Evolutionary conservation across 495 filamentous ascomycete species (phyloP).

Genomic region (Penicillium argentinense): DNA sequence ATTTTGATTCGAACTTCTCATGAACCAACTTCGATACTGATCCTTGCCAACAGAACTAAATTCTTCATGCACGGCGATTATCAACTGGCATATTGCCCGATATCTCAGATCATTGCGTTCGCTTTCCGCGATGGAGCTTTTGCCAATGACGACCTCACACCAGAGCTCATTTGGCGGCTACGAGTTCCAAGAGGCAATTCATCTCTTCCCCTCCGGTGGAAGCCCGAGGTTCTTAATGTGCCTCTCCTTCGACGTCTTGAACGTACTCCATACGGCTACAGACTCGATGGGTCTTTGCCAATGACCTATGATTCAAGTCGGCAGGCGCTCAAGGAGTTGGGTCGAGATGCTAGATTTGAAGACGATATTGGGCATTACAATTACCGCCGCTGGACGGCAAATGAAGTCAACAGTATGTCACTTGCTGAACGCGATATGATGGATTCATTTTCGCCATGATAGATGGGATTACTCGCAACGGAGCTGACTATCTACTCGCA

Average conservation of each 20-base stretch:
- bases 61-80: constrained; percentile 36
- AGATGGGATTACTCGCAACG: neutral
- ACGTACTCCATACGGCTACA: constrained; percentile 20
- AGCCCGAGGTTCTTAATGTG: constrained; percentile 25
- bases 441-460: neutral
- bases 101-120: constrained; percentile 28
- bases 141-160: constrained; percentile 26
- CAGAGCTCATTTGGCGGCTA: constrained; percentile 28
- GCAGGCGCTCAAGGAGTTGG: constrained; percentile 15
- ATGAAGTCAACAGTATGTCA: constrained; percentile 35
- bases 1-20: constrained; percentile 1
- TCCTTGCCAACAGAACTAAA: constrained; percentile 22
- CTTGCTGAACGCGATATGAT: constrained; percentile 1
- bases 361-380: constrained; percentile 35
- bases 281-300: constrained; percentile 22
- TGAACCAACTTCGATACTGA: constrained; percentile 8
- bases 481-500: constrained; percentile 1
- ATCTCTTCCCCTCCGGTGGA: constrained; percentile 25
- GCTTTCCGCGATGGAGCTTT: constrained; percentile 30
- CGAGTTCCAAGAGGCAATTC: constrained; percentile 23
- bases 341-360: constrained; percentile 27
- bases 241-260: constrained; percentile 25
- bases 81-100: constrained; percentile 31
- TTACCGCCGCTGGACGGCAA: constrained; percentile 29
- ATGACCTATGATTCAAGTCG: constrained; percentile 26